phyloP scores from a whole-genome alignment of 2,329 filamentous ascomycete species.

The Ilyonectria robusta region DNA sequence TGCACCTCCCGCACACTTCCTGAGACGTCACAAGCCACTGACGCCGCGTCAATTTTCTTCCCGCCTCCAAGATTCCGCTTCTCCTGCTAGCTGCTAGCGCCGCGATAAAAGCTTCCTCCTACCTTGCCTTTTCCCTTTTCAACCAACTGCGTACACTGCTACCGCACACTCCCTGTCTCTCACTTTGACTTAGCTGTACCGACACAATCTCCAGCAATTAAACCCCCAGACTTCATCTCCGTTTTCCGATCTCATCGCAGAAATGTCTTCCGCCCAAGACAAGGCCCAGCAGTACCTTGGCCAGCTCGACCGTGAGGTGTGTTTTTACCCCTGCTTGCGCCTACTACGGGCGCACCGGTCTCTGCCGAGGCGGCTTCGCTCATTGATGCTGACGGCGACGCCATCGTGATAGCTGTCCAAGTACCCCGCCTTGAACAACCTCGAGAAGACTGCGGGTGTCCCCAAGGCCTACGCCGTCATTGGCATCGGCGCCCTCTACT shows the following conservation, averaged over 20 bases:
- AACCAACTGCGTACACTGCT: conserved; percentile 41
- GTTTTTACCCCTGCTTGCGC: conserved; percentile 49
- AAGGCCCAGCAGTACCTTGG: conserved; percentile 82
- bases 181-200: conserved; percentile 19
- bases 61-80: conserved; percentile 45
- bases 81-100: conserved; percentile 41
- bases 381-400: conserved; percentile 43
- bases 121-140: conserved; percentile 39
- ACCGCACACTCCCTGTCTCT: conserved; percentile 35
- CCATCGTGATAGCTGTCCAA: conserved; percentile 78
- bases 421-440: conserved; percentile 86
- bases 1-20: conserved; percentile 15
- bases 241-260: conserved; percentile 36
- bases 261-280: conserved; percentile 78
- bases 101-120: conserved; percentile 47
- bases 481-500: conserved; percentile 83
- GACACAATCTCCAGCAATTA: conserved; percentile 23
- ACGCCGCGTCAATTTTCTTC: conserved; percentile 49
- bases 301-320: conserved; percentile 87
- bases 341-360: conserved; percentile 28
- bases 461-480: conserved; percentile 90
- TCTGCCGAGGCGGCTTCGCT: conserved; percentile 5
- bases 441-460: conserved; percentile 86
- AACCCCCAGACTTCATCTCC: conserved; percentile 36
- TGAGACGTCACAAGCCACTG: conserved; percentile 49